These are phyloP conservation scores for Fraxinus pennsylvanica DNA, from an alignment of 257 asterid species.

Conservation along the genomic window DNA sequence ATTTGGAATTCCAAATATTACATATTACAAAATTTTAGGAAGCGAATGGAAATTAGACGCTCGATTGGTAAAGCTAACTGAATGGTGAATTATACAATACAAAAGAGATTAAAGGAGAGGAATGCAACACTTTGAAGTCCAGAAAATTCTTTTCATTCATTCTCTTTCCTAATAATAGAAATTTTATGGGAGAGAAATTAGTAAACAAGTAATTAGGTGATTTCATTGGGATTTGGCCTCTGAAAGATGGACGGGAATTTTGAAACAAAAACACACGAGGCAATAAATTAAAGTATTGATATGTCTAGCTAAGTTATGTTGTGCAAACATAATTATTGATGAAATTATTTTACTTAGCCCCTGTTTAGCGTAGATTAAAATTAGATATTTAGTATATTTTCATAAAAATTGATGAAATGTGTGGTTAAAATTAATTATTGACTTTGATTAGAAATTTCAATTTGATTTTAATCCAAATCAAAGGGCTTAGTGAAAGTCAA, in stretches of 20 bases:
- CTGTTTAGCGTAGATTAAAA: no score
- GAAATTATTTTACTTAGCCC: not conserved
- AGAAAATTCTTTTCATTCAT: not conserved
- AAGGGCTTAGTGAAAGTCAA: not conserved
- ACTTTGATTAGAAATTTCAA: no score
- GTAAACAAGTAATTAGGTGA: not conserved
- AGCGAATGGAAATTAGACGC: not conserved
- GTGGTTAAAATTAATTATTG: no score
- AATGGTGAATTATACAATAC: not conserved
- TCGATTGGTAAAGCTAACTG: not conserved
- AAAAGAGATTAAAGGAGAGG: not conserved
- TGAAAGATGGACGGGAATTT: not conserved
- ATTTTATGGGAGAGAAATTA: not conserved
- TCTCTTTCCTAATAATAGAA: not conserved
- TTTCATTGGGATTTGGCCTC: not conserved
- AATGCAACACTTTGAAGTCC: not conserved
- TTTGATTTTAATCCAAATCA: no score
- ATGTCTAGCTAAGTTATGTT: not conserved
- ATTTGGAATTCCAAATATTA: not conserved
- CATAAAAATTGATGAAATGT: no score
- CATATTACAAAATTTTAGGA: not conserved
- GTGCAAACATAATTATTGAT: not conserved
- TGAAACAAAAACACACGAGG: conserved; percentile 1
- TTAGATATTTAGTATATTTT: no score
- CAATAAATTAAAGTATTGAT: not conserved